phyloP scores from a whole-genome alignment of 306 rosid species.

The Aeschynomene evenia region DNA sequence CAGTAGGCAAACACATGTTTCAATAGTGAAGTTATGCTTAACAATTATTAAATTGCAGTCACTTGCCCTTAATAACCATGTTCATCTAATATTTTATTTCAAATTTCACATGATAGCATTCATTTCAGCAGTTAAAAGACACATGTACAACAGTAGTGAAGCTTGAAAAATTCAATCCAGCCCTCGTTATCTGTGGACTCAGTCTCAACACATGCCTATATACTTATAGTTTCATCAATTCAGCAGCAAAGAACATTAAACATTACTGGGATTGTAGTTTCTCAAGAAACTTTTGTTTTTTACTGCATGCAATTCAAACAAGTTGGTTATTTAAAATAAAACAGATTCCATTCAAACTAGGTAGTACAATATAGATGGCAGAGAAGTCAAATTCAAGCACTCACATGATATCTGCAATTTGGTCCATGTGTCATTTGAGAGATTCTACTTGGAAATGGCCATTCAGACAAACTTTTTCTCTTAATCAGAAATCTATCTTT shows the following conservation, averaged over 20 bases:
- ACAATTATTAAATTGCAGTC: slow-evolving; percentile 18
- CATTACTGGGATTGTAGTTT: background rate
- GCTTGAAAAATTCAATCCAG: slow-evolving; percentile 16
- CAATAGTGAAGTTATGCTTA: background rate
- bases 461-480: background rate
- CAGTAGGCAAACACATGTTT: slow-evolving; percentile 23
- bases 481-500: background rate
- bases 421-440: slow-evolving; percentile 23
- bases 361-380: background rate
- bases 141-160: slow-evolving; percentile 31
- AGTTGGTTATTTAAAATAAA: slow-evolving; percentile 4
- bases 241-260: slow-evolving; percentile 21
- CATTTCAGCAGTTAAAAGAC: slow-evolving; percentile 35
- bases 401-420: background rate
- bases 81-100: slow-evolving; percentile 1
- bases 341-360: slow-evolving; percentile 40
- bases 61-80: slow-evolving; percentile 25
- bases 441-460: slow-evolving; percentile 6
- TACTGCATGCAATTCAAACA: slow-evolving; percentile 15
- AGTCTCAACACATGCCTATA: slow-evolving; percentile 35
- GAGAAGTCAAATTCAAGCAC: slow-evolving; percentile 40
- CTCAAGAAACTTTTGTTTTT: background rate
- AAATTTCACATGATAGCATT: slow-evolving; percentile 40
- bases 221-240: slow-evolving; percentile 8
- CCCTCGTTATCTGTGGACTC: slow-evolving; percentile 13